These are phyloP conservation scores for Verticillium alfalfae DNA, from an alignment of 2,329 filamentous ascomycete species.

Conservation along the genomic window DNA sequence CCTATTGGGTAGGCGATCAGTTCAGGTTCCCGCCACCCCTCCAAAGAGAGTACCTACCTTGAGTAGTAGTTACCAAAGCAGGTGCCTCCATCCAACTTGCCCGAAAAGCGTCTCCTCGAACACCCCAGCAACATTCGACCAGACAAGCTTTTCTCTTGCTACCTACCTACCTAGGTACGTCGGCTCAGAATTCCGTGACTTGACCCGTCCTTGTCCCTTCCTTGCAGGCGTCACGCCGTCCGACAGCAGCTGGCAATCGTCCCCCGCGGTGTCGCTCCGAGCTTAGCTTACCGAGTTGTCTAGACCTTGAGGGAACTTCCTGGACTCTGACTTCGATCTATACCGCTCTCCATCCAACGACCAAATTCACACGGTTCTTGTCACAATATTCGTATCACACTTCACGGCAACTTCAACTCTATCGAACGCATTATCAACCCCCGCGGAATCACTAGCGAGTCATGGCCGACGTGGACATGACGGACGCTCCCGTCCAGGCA, in stretches of 20 bases:
- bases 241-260: background rate
- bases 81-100: background rate
- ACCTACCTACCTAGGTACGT: background rate
- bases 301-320: background rate
- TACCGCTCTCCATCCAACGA: background rate
- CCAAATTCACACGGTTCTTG: background rate
- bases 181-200: background rate
- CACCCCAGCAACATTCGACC: no score
- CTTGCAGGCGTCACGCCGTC: background rate
- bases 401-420: background rate
- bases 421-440: background rate
- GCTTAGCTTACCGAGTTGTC: background rate
- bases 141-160: background rate
- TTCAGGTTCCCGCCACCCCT: background rate
- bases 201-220: background rate
- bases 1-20: no score
- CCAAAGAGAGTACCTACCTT: background rate
- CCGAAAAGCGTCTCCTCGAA: background rate
- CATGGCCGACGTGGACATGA: constrained; percentile 98
- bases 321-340: background rate
- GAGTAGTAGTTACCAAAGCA: no score
- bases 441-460: constrained; percentile 5
- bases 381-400: no score
- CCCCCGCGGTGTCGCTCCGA: background rate
- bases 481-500: constrained; percentile 63